Percentiles rank a stretch among this genome's conserved stretches.
These are phyloP conservation scores for Suillus luteus DNA, from an alignment of 768 basidiomycete genomes.

Conservation along the genomic window DNA sequence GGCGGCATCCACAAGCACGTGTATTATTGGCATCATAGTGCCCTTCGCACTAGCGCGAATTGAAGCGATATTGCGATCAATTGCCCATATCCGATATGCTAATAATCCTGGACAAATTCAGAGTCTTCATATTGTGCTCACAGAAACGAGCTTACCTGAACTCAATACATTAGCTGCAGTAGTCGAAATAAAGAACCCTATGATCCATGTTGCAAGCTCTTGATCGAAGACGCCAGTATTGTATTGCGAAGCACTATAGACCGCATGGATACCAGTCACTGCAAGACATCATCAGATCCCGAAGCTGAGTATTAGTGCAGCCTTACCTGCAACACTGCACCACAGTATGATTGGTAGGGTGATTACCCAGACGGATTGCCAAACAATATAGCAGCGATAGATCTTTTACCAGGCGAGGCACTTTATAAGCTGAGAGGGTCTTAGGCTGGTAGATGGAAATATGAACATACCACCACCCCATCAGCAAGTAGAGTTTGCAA, in stretches of 20 bases:
- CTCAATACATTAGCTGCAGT: slow-evolving; percentile 6
- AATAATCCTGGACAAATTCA: neutral
- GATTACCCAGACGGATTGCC: neutral
- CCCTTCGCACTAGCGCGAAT: neutral
- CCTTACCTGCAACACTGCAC: slow-evolving; percentile 4
- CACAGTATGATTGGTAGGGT: neutral
- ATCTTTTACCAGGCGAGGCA: neutral
- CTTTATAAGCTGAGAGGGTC: neutral
- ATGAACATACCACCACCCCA: neutral
- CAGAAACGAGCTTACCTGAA: slow-evolving; percentile 5
- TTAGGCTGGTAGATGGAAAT: neutral
- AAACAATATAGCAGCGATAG: slow-evolving; percentile 1
- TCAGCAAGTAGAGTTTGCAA: neutral
- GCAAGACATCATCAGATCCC: neutral
- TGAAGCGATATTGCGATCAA: neutral
- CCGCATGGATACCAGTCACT: neutral
- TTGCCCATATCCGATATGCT: slow-evolving; percentile 10
- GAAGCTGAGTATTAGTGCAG: neutral
- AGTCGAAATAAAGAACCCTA: neutral
- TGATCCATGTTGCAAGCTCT: slow-evolving; percentile 2
- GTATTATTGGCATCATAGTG: slow-evolving; percentile 3
- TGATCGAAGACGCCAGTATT: neutral
- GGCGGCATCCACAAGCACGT: slow-evolving; percentile 9
- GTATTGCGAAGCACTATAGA: neutral
- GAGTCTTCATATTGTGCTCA: neutral